Evolutionary conservation across 2,329 filamentous ascomycete species (phyloP), one percentile per base, ranked within the genome.

Genomic region (Grosmannia serpens): DNA sequence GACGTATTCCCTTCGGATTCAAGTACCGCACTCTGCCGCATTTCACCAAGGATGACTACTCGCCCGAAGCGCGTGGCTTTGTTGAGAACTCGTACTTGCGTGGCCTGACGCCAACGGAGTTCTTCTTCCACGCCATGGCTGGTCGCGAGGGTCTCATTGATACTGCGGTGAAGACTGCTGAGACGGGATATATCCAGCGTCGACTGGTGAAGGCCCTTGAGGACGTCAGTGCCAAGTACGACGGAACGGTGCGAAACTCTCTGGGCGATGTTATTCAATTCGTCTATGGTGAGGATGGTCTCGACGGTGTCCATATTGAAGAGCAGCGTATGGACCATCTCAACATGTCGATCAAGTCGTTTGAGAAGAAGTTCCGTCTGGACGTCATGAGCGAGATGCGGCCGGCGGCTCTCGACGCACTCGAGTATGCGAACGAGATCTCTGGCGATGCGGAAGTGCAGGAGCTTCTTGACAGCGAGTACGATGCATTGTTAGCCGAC

Each of bases 101-200:
- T 77, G 94, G 94, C 58, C 77, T 99, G 60, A 99, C 95, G 0
- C 94, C 94, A 0, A 87, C 89, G 1, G 94, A 99, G 66, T 99
- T 99, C 76, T 99, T 96, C 78, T 99, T 99, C 81, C 94, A 99
- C 82, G 94, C 94, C 69, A 99, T 99, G 94, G 94, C 94, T 79
- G 94, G 94, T 90, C 86, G 94, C 78, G 94, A 99, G 75, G 94
- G 94, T 95, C 81, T 99, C 58, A 99, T 99, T 67, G 94, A 99
- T 81, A 99, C 94, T 56, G 94, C 94, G 64, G 95, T 99, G 75
- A 99, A 99, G 82, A 99, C 94, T 64, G 94, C 94, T 24, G 95
- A 99, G 74, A 99, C 95, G 59, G 94, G 94, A 75, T 99, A 99
- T 72, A 99, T 99, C 64, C 95, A 99, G 74, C 89, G 94, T 75